Percentiles rank a stretch among this genome's conserved stretches.
phyloP scores from a whole-genome alignment of 257 asterid genomes.

The Datura wrightii region DNA sequence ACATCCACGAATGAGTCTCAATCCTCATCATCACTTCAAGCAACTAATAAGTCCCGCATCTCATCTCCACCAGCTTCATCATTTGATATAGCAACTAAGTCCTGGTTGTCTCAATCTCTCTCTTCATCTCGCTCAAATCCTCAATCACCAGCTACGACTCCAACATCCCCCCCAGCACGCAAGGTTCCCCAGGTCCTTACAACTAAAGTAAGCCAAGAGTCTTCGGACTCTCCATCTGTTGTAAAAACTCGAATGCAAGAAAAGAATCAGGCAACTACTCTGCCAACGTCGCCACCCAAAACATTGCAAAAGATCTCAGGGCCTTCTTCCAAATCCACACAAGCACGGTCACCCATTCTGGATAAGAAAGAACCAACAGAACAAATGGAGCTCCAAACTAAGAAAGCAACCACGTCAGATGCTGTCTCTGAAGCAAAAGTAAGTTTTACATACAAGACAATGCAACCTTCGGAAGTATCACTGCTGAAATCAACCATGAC shows the following conservation, averaged over 20 bases:
- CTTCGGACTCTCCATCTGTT: slow-evolving; percentile 41
- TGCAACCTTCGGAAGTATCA: slow-evolving; percentile 40
- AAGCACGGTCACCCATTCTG: slow-evolving; percentile 39
- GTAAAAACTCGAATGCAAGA: slow-evolving; percentile 27
- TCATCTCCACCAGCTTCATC: slow-evolving; percentile 22
- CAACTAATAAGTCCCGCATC: slow-evolving; percentile 9
- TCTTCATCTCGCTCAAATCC: slow-evolving; percentile 48
- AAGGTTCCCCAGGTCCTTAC: slow-evolving; percentile 33
- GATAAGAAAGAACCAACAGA: slow-evolving; percentile 27
- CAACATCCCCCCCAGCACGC: slow-evolving; percentile 46
- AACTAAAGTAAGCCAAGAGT: slow-evolving; percentile 38
- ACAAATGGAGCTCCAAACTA: slow-evolving; percentile 39
- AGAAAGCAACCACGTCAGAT: slow-evolving; percentile 36
- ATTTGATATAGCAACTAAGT: background rate
- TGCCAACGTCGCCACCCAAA: slow-evolving; percentile 46
- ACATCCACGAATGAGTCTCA: slow-evolving; percentile 37
- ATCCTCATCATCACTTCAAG: background rate
- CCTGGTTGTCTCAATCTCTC: slow-evolving; percentile 42
- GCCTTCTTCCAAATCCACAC: slow-evolving; percentile 36
- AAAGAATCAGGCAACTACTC: slow-evolving; percentile 25
- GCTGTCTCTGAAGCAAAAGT: slow-evolving; percentile 13
- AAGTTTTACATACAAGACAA: slow-evolving; percentile 33
- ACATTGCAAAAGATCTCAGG: slow-evolving; percentile 37
- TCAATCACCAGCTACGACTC: slow-evolving; percentile 41
- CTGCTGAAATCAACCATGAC: slow-evolving; percentile 5